phyloP scores from a whole-genome alignment of 495 filamentous ascomycete species.

The Lophiostoma macrostomum region DNA sequence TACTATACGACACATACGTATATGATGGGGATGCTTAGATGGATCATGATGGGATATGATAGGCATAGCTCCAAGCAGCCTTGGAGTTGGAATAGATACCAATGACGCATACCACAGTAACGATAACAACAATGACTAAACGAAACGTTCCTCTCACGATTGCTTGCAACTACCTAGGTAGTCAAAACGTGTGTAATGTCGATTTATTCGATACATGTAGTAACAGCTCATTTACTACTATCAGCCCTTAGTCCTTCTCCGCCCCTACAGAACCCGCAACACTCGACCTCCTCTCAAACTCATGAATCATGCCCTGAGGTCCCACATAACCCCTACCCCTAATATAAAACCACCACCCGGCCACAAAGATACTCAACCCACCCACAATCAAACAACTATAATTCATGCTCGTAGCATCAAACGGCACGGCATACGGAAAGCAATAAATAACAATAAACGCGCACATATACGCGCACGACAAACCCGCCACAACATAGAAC shows the following conservation, averaged over 20 bases:
- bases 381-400: slow-evolving; percentile 35
- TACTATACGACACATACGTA: too few relatives aligned
- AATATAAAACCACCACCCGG: slow-evolving; percentile 30
- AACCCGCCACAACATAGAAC: slow-evolving; percentile 59
- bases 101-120: too few relatives aligned
- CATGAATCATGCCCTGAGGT: slow-evolving; percentile 21
- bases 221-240: too few relatives aligned
- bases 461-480: slow-evolving; percentile 62
- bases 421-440: slow-evolving; percentile 51
- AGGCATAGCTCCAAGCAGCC: too few relatives aligned
- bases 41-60: too few relatives aligned
- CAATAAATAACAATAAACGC: slow-evolving; percentile 72
- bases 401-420: slow-evolving; percentile 37
- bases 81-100: too few relatives aligned
- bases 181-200: too few relatives aligned
- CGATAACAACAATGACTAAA: too few relatives aligned
- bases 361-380: slow-evolving; percentile 33
- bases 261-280: slow-evolving; percentile 2
- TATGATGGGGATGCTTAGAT: too few relatives aligned
- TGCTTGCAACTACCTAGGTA: too few relatives aligned
- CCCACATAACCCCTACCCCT: slow-evolving; percentile 34
- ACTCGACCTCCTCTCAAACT: slow-evolving; percentile 8
- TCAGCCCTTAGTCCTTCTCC: background rate
- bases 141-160: too few relatives aligned
- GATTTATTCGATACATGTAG: too few relatives aligned